A percentile compares a stretch with the other conserved stretches of the same genome.
Evolutionary conservation across 2,329 filamentous ascomycete genomes (phyloP).

Genomic region (Lasiodiplodia gonubiensis): DNA sequence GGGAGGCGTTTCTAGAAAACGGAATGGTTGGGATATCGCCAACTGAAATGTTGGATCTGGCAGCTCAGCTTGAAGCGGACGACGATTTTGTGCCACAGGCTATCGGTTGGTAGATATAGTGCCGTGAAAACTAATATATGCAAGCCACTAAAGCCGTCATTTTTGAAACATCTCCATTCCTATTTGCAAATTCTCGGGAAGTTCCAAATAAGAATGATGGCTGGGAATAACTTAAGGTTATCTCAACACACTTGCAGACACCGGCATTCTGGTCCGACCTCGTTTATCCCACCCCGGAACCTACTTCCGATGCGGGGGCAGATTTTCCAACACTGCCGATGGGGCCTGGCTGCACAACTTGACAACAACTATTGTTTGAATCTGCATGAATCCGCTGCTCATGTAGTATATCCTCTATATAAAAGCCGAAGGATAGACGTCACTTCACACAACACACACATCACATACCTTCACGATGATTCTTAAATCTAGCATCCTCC

Average conservation of each 20-base stretch:
- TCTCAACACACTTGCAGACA: too few species aligned
- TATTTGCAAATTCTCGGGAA: too few species aligned
- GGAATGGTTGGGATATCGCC: background rate
- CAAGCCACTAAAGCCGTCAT: too few species aligned
- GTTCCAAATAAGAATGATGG: too few species aligned
- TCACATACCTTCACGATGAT: background rate
- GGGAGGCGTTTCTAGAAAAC: background rate
- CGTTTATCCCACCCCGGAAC: background rate
- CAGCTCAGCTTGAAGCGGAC: background rate
- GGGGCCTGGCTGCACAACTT: background rate
- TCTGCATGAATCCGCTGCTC: too few species aligned
- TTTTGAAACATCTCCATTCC: too few species aligned
- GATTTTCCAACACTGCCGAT: background rate
- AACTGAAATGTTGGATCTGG: constrained; percentile 1
- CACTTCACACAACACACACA: background rate
- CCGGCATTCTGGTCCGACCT: background rate
- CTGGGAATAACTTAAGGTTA: too few species aligned
- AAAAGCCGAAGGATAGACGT: background rate
- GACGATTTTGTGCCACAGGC: background rate
- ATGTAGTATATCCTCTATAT: too few species aligned
- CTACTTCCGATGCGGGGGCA: background rate
- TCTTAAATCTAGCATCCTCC: background rate
- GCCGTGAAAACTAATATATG: too few species aligned
- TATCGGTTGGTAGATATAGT: background rate
- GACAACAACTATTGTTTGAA: too few species aligned